Evolutionary conservation across 2,329 filamentous ascomycete genomes (phyloP).

Genomic region (Ceratocystis colombiana): DNA sequence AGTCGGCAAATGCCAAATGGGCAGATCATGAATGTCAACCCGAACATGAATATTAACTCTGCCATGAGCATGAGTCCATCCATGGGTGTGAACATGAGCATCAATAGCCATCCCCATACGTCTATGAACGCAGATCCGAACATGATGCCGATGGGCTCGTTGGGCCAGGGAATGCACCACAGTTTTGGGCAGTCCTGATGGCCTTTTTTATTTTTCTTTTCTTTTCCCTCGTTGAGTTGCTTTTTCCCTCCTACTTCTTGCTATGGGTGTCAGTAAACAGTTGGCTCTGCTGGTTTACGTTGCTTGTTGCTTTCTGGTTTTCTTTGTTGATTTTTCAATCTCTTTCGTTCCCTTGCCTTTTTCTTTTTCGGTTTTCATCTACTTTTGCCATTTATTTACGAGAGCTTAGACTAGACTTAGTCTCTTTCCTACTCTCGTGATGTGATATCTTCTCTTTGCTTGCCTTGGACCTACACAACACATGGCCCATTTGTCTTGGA

Average conservation of each 20-base stretch:
- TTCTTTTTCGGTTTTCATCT: neutral
- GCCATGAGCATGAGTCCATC: conserved; percentile 6
- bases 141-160: conserved; percentile 2
- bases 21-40: conserved; percentile 7
- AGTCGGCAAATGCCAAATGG: neutral
- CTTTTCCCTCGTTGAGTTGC: neutral
- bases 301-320: neutral
- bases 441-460: neutral
- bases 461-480: neutral
- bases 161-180: conserved; percentile 1
- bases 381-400: neutral
- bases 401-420: neutral
- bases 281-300: neutral
- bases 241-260: neutral
- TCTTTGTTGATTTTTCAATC: neutral
- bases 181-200: conserved; percentile 5
- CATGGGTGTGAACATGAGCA: neutral
- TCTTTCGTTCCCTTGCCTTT: neutral
- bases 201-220: neutral
- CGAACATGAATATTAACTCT: neutral
- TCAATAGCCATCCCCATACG: conserved; percentile 1
- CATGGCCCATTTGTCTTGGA: neutral
- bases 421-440: too few relatives aligned
- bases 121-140: conserved; percentile 1
- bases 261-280: neutral